Conservation (phyloP, 2,329 filamentous ascomycete genomes). For the Colletotrichum sp. region DNA sequence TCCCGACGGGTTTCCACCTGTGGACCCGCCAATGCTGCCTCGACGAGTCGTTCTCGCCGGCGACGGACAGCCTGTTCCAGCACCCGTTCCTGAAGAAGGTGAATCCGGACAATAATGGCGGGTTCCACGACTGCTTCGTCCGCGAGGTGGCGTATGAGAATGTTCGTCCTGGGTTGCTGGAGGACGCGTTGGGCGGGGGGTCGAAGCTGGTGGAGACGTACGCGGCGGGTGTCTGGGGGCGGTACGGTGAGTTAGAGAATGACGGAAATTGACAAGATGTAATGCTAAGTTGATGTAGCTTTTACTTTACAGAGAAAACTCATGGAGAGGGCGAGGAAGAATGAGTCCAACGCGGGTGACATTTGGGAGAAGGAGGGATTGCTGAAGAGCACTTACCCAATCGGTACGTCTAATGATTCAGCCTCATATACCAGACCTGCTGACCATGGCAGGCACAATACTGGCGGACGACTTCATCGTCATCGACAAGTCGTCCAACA, state of each 20-base stretch:
- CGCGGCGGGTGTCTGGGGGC: slow-evolving; percentile 14
- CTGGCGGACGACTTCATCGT: slow-evolving; percentile 23
- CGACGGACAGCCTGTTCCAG: neutral
- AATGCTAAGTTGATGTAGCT: neutral
- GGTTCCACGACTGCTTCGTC: slow-evolving; percentile 6
- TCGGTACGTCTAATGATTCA: neutral
- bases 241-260: slow-evolving; percentile 8
- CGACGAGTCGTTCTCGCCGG: slow-evolving; percentile 5
- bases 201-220: slow-evolving; percentile 15
- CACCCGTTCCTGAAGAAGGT: neutral
- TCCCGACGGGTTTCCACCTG: slow-evolving; percentile 8
- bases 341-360: neutral
- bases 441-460: neutral
- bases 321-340: slow-evolving; percentile 1
- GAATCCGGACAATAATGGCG: neutral
- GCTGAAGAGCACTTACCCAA: neutral
- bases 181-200: slow-evolving; percentile 7
- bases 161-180: slow-evolving; percentile 10
- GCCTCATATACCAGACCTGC: neutral
- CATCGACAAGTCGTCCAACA: neutral
- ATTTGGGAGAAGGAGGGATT: slow-evolving; percentile 4
- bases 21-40: slow-evolving; percentile 17
- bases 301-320: slow-evolving; percentile 1
- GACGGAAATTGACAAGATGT: neutral
- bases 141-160: neutral